Evolutionary conservation across 2,329 filamentous ascomycete species (phyloP), one percentile per base, ranked within the genome.

Genomic region (Pseudophaeomoniella oleicola): DNA sequence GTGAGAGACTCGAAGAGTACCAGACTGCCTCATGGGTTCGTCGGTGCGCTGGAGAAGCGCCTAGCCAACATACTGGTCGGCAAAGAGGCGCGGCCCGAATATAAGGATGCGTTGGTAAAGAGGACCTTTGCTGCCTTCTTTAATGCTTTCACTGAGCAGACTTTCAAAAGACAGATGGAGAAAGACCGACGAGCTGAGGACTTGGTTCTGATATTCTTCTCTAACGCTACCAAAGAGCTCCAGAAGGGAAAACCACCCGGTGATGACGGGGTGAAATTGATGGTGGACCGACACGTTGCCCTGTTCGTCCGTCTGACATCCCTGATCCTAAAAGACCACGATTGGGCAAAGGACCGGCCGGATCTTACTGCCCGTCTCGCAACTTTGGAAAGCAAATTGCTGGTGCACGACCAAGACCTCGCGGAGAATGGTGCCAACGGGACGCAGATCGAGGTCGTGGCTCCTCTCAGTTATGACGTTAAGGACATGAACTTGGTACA

Each of bases 401-500:
- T 98, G 44, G 81, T 84, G 36, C 90, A 94, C 56, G 88, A 96
- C 50, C 85, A 94, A 57, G 86, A 96, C 53, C 67, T 98, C 36
- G 75, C 76, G 33, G 68, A 78, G 13, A 67, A 71, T 37, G 66
- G 68, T 33, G 65, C 61, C 48, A 44, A 44, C 31, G 68, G 75
- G 11, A 59, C 75, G 15, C 73, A 72, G 34, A 81, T 79, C 5
- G 88, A 94, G 56, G 81, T 88, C 15, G 70, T 82, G 39, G 74
- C 86, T 2, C 86, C 88, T 9, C 64, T 92, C 39, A 90, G 77
- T 51, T 84, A 94, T 57, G 84, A 94, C 57, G 80, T 96, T 53
- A 94, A 90, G 59, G 90, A 98, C 54, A 98, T 98, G 90, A 79
- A 79, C 27, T 72, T 94, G 60, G 90, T 94, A 17, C 80, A 90